Percentiles rank a stretch among this genome's conserved stretches.
Conservation (phyloP, 208 protist genomes). For the Wallacemonas sp. region DNA sequence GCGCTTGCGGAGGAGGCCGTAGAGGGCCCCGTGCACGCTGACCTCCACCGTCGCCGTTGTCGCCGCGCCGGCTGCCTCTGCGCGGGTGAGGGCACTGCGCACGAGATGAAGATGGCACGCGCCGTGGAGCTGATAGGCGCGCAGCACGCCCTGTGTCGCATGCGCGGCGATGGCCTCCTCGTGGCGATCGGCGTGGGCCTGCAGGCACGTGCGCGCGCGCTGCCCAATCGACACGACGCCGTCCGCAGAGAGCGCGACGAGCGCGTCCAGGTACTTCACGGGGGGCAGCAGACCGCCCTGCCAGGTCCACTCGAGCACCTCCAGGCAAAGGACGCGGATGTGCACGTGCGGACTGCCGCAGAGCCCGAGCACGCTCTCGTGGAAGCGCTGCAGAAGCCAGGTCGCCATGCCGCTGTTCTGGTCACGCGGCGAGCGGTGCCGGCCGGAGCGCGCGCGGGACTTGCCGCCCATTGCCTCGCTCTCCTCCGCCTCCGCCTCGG, state of each 20-base stretch:
- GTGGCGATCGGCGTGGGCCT: constrained; percentile 47
- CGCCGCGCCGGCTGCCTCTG: not conserved
- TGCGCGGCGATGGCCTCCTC: constrained; percentile 59
- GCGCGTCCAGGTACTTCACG: constrained; percentile 47
- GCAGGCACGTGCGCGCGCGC: constrained; percentile 45
- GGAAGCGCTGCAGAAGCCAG: constrained; percentile 82
- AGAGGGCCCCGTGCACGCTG: constrained; percentile 49
- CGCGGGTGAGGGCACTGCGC: constrained; percentile 32
- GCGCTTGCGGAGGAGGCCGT: constrained; percentile 53
- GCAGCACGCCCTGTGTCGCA: constrained; percentile 42
- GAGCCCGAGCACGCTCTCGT: constrained; percentile 47
- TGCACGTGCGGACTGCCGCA: constrained; percentile 30
- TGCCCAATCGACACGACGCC: constrained; percentile 40
- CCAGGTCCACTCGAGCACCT: constrained; percentile 60
- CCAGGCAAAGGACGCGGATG: constrained; percentile 56
- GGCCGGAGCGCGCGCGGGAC: not conserved
- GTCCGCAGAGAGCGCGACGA: constrained; percentile 70
- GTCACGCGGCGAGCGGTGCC: constrained; percentile 31
- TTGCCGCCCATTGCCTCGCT: not conserved
- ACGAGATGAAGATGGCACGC: constrained; percentile 56
- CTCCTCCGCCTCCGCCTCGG: constrained; percentile 12
- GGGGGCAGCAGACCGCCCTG: constrained; percentile 77
- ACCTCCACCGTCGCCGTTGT: constrained; percentile 10
- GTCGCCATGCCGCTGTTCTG: constrained; percentile 90
- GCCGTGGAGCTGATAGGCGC: constrained; percentile 58